phyloP scores from a whole-genome alignment of 2,329 filamentous ascomycete genomes.

The Alternaria sp. region DNA sequence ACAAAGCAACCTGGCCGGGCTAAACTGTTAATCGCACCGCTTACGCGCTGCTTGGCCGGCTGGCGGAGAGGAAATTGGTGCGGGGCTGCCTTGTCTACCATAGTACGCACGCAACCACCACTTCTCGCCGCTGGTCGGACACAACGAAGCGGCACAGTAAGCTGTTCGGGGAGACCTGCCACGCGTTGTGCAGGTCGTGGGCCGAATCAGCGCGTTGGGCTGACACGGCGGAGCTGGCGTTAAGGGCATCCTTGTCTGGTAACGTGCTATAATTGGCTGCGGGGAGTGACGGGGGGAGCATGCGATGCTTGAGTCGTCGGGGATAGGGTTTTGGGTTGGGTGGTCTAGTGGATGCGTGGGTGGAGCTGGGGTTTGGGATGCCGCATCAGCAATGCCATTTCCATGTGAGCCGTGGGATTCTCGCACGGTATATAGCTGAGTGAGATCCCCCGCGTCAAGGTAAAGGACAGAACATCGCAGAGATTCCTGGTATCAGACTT shows the following conservation, averaged over 20 bases:
- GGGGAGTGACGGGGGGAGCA: conserved; percentile 6
- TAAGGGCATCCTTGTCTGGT: conserved; percentile 13
- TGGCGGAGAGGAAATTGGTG: conserved; percentile 29
- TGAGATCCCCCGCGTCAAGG: conserved; percentile 10
- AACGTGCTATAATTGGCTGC: conserved; percentile 13
- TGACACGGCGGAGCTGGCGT: conserved; percentile 24
- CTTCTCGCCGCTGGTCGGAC: conserved; percentile 27
- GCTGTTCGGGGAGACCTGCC: conserved; percentile 30
- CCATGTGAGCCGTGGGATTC: conserved; percentile 13
- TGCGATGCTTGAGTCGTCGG: conserved; percentile 28
- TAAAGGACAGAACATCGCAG: conserved; percentile 1
- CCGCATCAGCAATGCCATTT: conserved; percentile 8
- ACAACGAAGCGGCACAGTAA: conserved; percentile 25
- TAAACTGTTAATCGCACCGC: conserved; percentile 14
- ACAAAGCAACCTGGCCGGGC: conserved; percentile 16
- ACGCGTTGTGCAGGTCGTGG: conserved; percentile 28
- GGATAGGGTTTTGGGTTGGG: conserved; percentile 35
- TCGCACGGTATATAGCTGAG: conserved; percentile 18
- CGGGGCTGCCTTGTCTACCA: conserved; percentile 21
- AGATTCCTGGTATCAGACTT: conserved; percentile 4
- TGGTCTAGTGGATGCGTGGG: conserved; percentile 25
- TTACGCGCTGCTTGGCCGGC: conserved; percentile 32
- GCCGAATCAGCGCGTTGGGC: conserved; percentile 33
- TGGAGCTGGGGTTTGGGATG: conserved; percentile 30
- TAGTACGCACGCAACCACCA: conserved; percentile 24